Percentiles rank a stretch among this genome's conserved stretches.
Conservation (phyloP, 176 grass and related monocot genomes). For the Carex parvula region DNA sequence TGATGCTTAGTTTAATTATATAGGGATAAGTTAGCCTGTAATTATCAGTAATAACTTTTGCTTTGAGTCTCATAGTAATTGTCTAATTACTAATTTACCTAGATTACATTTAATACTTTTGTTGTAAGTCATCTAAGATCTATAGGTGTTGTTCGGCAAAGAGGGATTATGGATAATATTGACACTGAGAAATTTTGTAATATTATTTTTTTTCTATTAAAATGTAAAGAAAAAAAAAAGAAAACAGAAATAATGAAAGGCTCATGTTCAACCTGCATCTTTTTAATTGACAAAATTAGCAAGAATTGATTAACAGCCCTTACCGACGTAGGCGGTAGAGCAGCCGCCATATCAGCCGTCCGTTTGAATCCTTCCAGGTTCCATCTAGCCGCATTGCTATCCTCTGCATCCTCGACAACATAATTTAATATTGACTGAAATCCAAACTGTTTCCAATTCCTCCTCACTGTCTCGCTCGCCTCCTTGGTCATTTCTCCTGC, state of each 20-base stretch:
- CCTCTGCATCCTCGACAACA: slow-evolving; percentile 84
- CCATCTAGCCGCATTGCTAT: slow-evolving; percentile 50
- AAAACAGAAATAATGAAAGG: no score
- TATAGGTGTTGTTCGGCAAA: no score
- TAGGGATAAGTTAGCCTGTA: not conserved
- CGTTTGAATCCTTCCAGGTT: slow-evolving; percentile 54
- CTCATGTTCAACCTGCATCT: not conserved
- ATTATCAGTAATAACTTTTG: not conserved
- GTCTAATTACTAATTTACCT: not conserved
- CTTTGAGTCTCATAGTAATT: not conserved
- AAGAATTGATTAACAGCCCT: slow-evolving; percentile 8
- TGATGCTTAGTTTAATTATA: not conserved
- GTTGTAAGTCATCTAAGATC: not conserved
- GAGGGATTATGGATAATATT: no score
- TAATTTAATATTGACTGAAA: slow-evolving; percentile 74
- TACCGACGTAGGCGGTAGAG: slow-evolving; percentile 56
- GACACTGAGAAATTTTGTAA: no score
- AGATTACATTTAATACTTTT: not conserved
- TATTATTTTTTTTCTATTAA: not conserved
- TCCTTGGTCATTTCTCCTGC: slow-evolving; percentile 66
- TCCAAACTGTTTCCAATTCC: slow-evolving; percentile 42
- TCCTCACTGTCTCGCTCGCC: slow-evolving; percentile 39
- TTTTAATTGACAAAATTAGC: not conserved
- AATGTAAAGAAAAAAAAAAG: not conserved
- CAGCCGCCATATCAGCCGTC: slow-evolving; percentile 53